Conservation (phyloP, 2,329 filamentous ascomycete species). For the Chaetomium olivaceum region DNA sequence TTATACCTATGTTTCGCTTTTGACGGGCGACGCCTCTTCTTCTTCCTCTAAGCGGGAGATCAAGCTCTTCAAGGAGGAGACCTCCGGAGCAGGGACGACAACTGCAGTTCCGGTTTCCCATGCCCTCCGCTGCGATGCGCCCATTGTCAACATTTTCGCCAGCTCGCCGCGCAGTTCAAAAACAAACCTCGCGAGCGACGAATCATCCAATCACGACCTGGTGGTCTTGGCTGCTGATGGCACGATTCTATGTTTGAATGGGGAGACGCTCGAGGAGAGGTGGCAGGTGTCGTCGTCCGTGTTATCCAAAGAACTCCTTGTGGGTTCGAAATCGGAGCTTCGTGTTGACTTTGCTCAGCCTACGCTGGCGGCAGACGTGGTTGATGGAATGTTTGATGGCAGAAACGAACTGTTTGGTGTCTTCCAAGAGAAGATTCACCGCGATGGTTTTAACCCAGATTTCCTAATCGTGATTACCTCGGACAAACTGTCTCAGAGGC, state of each 20-base stretch:
- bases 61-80: constrained; percentile 60
- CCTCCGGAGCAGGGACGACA: constrained; percentile 53
- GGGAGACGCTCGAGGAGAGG: constrained; percentile 52
- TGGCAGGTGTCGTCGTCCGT: constrained; percentile 50
- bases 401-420: constrained; percentile 54
- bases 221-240: constrained; percentile 62
- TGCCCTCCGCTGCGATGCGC: constrained; percentile 43
- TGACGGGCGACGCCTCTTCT: constrained; percentile 46
- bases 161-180: constrained; percentile 31
- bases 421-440: constrained; percentile 50
- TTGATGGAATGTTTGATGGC: constrained; percentile 57
- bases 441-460: constrained; percentile 50
- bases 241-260: constrained; percentile 60
- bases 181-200: constrained; percentile 27
- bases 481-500: constrained; percentile 30
- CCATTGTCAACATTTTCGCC: constrained; percentile 48
- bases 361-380: constrained; percentile 49
- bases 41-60: constrained; percentile 51
- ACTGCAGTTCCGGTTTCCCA: constrained; percentile 52
- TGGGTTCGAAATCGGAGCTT: constrained; percentile 38
- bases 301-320: constrained; percentile 45
- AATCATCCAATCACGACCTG: constrained; percentile 44
- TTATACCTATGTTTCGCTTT: constrained; percentile 59
- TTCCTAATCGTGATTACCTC: constrained; percentile 55
- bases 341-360: constrained; percentile 53